These are phyloP conservation scores for Platanthera guangdongensis DNA, from an alignment of 106 monocot genomes.

Conservation along the genomic window DNA sequence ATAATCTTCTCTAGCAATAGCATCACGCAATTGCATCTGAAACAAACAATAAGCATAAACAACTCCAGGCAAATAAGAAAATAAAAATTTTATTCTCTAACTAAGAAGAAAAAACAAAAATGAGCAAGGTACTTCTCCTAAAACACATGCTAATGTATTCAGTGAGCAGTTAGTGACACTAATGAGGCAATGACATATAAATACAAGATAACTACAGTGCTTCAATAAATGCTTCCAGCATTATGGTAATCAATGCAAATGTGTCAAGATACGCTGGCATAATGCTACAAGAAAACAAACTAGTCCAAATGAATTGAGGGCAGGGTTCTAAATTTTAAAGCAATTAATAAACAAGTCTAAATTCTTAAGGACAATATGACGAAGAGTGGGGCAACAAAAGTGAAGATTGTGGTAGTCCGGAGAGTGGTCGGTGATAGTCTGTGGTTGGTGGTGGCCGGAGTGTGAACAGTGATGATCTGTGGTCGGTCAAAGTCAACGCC, in stretches of 20 bases:
- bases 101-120: neutral
- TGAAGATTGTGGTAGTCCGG: too few relatives aligned
- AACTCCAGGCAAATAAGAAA: neutral
- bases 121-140: neutral
- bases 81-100: neutral
- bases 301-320: neutral
- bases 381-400: too few relatives aligned
- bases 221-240: neutral
- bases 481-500: too few relatives aligned
- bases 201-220: neutral
- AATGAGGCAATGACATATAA: neutral
- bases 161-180: neutral
- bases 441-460: too few relatives aligned
- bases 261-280: neutral
- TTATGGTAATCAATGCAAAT: neutral
- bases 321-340: neutral
- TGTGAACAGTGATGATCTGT: too few relatives aligned
- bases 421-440: too few relatives aligned
- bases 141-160: neutral
- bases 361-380: neutral
- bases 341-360: neutral
- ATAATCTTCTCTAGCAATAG: constrained; percentile 74
- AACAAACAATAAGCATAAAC: constrained; percentile 14
- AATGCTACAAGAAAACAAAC: neutral
- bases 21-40: constrained; percentile 68